Conservation (phyloP, 2,329 filamentous ascomycete species). For the Seiridium unicorne region DNA sequence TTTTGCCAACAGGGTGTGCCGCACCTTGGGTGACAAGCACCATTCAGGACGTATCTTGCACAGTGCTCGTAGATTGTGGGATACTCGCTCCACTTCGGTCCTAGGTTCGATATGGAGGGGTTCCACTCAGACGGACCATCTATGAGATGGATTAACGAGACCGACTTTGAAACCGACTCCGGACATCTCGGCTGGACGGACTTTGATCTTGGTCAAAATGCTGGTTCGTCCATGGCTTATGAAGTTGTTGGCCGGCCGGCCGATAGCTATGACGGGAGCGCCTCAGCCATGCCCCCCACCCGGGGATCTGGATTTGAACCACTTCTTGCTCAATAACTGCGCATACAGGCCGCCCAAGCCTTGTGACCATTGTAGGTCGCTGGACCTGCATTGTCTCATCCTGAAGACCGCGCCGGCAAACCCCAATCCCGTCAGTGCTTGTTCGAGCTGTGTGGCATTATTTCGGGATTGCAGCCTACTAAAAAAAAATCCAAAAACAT, state of each 20-base stretch:
- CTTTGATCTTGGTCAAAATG: background rate
- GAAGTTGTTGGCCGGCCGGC: no score
- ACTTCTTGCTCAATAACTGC: slow-evolving; percentile 37
- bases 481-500: no score
- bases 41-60: no score
- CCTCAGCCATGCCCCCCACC: no score
- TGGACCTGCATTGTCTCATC: slow-evolving; percentile 46
- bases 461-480: slow-evolving; percentile 47
- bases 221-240: no score
- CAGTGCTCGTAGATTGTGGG: no score
- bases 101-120: background rate
- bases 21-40: no score
- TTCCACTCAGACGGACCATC: background rate
- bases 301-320: slow-evolving; percentile 19
- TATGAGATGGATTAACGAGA: background rate
- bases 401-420: slow-evolving; percentile 44
- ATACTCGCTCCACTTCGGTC: no score
- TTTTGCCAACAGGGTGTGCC: no score
- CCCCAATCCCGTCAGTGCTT: slow-evolving; percentile 43
- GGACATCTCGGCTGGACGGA: background rate
- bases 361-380: slow-evolving; percentile 41
- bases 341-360: slow-evolving; percentile 39
- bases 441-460: slow-evolving; percentile 49
- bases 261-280: no score
- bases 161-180: slow-evolving; percentile 1